phyloP scores from a whole-genome alignment of 768 basidiomycete species.

The Termitomyces sp. region DNA sequence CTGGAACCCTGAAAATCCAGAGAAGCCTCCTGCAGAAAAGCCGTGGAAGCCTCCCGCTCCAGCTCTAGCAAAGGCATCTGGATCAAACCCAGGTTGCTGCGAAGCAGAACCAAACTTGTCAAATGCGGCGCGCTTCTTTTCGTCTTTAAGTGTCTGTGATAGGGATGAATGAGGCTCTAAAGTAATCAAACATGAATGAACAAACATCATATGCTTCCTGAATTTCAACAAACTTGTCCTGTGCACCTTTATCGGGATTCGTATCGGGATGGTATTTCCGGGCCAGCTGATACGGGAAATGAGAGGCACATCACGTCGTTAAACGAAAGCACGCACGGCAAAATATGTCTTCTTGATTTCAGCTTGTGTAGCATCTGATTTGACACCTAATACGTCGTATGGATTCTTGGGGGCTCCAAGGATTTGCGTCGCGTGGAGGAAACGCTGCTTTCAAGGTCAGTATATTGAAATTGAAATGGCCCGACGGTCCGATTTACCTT shows the following conservation, averaged over 20 bases:
- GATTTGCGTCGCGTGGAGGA: conserved; percentile 65
- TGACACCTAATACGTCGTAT: conserved; percentile 86
- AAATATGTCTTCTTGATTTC: conserved; percentile 99
- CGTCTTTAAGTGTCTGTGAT: conserved; percentile 83
- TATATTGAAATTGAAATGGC: conserved; percentile 2
- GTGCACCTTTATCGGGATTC: conserved; percentile 85
- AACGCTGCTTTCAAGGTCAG: conserved; percentile 45
- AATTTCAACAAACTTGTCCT: conserved; percentile 93
- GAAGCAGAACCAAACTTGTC: conserved; percentile 93
- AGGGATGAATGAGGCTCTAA: conserved; percentile 2
- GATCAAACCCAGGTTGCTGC: conserved; percentile 91
- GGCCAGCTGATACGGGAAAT: conserved; percentile 61
- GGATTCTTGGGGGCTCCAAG: conserved; percentile 68
- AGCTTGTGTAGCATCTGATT: conserved; percentile 70
- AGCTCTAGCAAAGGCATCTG: conserved; percentile 62
- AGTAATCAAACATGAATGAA: conserved; percentile 9
- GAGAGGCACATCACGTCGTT: conserved; percentile 1
- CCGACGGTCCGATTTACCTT: conserved; percentile 29
- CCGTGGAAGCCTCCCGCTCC: conserved; percentile 42
- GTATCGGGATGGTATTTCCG: conserved; percentile 98
- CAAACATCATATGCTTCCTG: conserved; percentile 93
- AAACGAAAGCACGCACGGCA: conserved; percentile 50
- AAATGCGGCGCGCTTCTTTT: conserved; percentile 85
- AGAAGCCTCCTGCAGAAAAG: conserved; percentile 41
- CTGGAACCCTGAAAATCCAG: conserved; percentile 67